Evolutionary conservation across 2,329 filamentous ascomycete genomes (phyloP).

Genomic region (Aspergillus sp.): DNA sequence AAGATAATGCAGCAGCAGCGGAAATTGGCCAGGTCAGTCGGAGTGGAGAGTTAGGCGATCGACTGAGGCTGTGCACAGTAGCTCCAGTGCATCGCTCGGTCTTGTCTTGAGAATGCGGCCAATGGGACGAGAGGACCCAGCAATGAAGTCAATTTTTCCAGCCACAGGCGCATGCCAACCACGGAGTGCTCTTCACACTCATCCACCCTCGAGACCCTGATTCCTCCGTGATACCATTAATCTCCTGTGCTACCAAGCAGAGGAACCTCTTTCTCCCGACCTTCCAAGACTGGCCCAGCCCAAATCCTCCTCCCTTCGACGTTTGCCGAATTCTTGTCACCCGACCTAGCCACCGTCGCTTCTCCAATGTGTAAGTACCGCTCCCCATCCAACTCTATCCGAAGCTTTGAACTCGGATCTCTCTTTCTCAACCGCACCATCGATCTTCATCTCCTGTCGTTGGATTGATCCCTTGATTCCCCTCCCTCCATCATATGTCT

Average conservation of each 20-base stretch:
- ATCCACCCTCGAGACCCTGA: constrained; percentile 1
- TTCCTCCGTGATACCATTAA: not conserved
- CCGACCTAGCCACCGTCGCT: constrained; percentile 7
- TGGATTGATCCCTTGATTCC: constrained; percentile 5
- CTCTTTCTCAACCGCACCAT: not conserved
- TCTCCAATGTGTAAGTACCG: constrained; percentile 25
- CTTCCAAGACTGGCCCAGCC: not conserved
- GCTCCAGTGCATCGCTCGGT: not conserved
- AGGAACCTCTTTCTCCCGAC: not conserved
- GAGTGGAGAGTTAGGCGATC: not conserved
- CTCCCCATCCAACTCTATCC: not conserved
- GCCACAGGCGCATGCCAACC: constrained; percentile 4
- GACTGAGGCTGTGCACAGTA: constrained; percentile 6
- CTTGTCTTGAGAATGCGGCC: not conserved
- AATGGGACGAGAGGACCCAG: not conserved
- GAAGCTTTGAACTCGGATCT: no score
- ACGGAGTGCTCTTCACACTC: not conserved
- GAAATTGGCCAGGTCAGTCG: no score
- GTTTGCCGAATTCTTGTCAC: constrained; percentile 4
- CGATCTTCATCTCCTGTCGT: constrained; percentile 3
- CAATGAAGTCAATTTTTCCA: constrained; percentile 1
- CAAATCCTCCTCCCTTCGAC: constrained; percentile 13
- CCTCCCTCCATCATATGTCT: not conserved
- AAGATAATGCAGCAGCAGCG: no score
- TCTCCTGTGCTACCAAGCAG: constrained; percentile 1